These are phyloP conservation scores for Rosa multiflora DNA, from an alignment of 306 rosid genomes.

Conservation along the genomic window DNA sequence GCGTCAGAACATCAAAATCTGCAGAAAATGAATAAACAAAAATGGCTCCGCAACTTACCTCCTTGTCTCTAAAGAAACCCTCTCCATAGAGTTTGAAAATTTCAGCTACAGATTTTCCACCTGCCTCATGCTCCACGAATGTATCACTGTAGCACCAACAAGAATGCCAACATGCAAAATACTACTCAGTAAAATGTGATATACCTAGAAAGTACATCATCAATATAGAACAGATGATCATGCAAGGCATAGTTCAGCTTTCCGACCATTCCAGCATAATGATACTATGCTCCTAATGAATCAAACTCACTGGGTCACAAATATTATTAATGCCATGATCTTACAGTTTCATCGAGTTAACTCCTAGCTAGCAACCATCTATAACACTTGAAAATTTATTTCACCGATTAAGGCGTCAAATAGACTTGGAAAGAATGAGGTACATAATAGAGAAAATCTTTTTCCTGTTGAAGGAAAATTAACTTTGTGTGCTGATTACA, in stretches of 20 bases:
- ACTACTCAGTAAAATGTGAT: constrained; percentile 26
- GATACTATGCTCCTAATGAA: constrained; percentile 11
- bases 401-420: too few relatives aligned
- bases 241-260: neutral
- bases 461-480: too few relatives aligned
- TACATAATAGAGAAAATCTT: too few relatives aligned
- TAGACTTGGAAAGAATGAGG: too few relatives aligned
- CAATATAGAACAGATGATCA: constrained; percentile 8
- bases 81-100: constrained; percentile 85
- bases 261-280: constrained; percentile 20
- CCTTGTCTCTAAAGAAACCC: constrained; percentile 76
- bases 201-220: constrained; percentile 17
- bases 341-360: neutral
- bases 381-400: too few relatives aligned
- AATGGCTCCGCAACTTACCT: constrained; percentile 56
- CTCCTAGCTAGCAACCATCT: constrained; percentile 6
- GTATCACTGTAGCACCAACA: constrained; percentile 62
- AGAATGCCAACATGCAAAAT: constrained; percentile 24
- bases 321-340: constrained; percentile 17
- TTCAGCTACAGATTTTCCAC: constrained; percentile 76
- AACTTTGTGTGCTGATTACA: too few relatives aligned
- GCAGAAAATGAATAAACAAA: constrained; percentile 8
- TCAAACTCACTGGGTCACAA: neutral
- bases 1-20: constrained; percentile 7
- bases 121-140: constrained; percentile 69